Evolutionary conservation across 805 yeast species (phyloP).

Genomic region (Isabelozyma heimii): DNA sequence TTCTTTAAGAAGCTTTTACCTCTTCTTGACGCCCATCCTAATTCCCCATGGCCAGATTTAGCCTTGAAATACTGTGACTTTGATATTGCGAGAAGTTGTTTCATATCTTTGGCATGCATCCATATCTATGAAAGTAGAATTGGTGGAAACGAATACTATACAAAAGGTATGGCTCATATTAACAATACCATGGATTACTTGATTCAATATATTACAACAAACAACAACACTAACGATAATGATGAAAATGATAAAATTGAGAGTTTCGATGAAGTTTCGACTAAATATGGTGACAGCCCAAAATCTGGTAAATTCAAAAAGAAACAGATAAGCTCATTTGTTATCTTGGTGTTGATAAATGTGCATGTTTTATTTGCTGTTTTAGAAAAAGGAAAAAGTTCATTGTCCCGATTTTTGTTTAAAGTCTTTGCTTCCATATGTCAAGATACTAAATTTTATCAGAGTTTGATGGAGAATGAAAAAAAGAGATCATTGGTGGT

Average conservation of each 20-base stretch:
- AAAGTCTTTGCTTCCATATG: constrained; percentile 51
- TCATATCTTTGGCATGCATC: constrained; percentile 53
- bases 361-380: constrained; percentile 55
- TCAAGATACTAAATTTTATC: constrained; percentile 39
- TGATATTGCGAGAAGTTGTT: constrained; percentile 57
- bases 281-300: background rate
- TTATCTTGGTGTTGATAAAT: constrained; percentile 49
- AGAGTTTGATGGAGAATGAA: constrained; percentile 40
- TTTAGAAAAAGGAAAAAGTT: constrained; percentile 53
- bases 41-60: constrained; percentile 60
- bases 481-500: constrained; percentile 49
- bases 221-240: constrained; percentile 1
- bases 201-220: constrained; percentile 35
- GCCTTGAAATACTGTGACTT: constrained; percentile 57
- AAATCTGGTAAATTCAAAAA: constrained; percentile 1
- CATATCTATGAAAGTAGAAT: constrained; percentile 52
- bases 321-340: constrained; percentile 26
- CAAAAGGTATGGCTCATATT: constrained; percentile 51
- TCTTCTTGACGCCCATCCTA: constrained; percentile 56
- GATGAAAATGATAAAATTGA: constrained; percentile 3
- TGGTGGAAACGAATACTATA: constrained; percentile 51
- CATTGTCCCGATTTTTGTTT: constrained; percentile 47
- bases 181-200: constrained; percentile 56
- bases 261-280: background rate
- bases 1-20: constrained; percentile 54